phyloP scores from a whole-genome alignment of 2,329 filamentous ascomycete species.

The Zalaria sp. region DNA sequence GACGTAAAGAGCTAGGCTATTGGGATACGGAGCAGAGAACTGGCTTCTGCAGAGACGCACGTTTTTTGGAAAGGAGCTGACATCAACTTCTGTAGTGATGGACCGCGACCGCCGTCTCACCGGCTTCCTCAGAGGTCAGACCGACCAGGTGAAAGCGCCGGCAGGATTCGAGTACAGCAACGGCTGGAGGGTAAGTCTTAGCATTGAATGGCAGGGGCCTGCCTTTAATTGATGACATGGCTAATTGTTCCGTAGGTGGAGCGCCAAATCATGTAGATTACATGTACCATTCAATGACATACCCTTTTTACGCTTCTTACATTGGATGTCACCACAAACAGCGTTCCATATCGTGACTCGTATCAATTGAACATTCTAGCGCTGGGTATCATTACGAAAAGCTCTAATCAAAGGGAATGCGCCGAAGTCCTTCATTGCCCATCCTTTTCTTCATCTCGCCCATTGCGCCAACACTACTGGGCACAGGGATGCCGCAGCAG shows the following conservation, averaged over 20 bases:
- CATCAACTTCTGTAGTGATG: conserved; percentile 39
- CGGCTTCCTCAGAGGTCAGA: conserved; percentile 46
- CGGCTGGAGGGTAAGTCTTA: conserved; percentile 46
- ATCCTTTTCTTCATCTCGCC: conserved; percentile 71
- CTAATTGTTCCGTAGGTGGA: no score
- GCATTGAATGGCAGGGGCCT: no score
- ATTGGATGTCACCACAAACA: no score
- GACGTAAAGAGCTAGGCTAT: neutral
- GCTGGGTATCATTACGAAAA: neutral
- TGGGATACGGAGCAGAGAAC: neutral
- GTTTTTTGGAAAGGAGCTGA: neutral
- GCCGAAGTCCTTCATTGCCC: conserved; percentile 48
- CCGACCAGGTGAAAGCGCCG: conserved; percentile 43
- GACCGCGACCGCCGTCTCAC: conserved; percentile 50
- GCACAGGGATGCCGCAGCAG: conserved; percentile 95
- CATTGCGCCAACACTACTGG: conserved; percentile 81
- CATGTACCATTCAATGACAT: no score
- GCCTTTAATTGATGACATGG: no score
- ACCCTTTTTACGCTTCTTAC: no score
- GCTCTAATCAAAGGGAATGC: conserved; percentile 65
- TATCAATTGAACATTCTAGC: no score
- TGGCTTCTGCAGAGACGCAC: neutral
- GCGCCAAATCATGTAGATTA: no score
- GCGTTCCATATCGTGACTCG: no score
- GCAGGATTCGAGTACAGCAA: conserved; percentile 53